Evolutionary conservation across 257 asterid species (phyloP), one percentile per base, ranked within the genome.

Genomic region (Lithospermum erythrorhizon): DNA sequence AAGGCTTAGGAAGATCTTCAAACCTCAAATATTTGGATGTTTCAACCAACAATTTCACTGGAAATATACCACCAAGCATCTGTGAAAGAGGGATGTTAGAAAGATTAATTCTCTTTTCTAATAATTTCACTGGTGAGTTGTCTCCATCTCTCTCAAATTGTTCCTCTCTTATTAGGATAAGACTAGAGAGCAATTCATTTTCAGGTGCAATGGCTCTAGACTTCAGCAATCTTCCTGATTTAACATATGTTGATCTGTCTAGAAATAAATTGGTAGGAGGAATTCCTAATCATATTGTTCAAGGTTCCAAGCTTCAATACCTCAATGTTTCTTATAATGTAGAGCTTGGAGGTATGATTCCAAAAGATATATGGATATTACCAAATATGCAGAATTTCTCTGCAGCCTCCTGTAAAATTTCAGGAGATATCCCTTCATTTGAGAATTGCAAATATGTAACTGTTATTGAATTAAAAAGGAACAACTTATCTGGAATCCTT

Each of bases 61-160:
- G 96, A 6, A 47, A 24, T 19, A 81, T 93, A n/a, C 98, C 97
- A 20, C 65, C 79, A 27, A 61, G 69, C 58, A 82, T 91, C 53
- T 93, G 98, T 70, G 69, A 81, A 47, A 82, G 86, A 48, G 87
- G 86, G 70, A 63, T 70, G 71, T 63, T 91, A 67, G 14, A 24
- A 19, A 86, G 73, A 57, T 63, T 89, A 75, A 91, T 91, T 59
- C 73, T 91, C 61, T 91, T 91, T 65, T 86, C 97, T 0, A 91
- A 91, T 57, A 81, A 80, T 60, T 91, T 91, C 62, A 75, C 87
- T 0, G 95, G 95, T 10, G 85, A 79, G 66, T 70, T 91, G 15
- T 72, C 51, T 74, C 95, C 96, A 15, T 78, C 96, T 55, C 72
- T 88, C 6, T 79, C 94, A 35, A 86, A 89, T 55, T 91, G 98